These are phyloP conservation scores for Domatiomyces globalis DNA, from an alignment of 2,329 filamentous ascomycete species.

Conservation along the genomic window DNA sequence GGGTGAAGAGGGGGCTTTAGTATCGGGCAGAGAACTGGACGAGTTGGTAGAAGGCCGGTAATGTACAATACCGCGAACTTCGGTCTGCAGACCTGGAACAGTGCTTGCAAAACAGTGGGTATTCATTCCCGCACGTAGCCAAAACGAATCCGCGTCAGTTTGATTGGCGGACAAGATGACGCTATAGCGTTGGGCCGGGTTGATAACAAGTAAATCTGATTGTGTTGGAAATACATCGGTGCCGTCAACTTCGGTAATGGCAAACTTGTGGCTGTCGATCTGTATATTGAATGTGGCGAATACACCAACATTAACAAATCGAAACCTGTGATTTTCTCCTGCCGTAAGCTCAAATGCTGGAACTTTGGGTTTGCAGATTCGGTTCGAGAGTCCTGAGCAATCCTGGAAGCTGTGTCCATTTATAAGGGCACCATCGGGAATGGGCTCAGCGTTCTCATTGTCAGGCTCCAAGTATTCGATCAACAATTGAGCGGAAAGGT, in stretches of 20 bases:
- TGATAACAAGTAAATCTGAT: slow-evolving; percentile 48
- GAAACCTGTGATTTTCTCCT: slow-evolving; percentile 57
- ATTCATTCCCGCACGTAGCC: slow-evolving; percentile 22
- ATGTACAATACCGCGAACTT: slow-evolving; percentile 27
- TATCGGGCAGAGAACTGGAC: slow-evolving; percentile 40
- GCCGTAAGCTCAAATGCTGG: slow-evolving; percentile 37
- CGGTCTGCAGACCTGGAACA: neutral
- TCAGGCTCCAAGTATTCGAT: slow-evolving; percentile 43
- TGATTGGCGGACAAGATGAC: slow-evolving; percentile 5
- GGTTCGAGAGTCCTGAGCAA: slow-evolving; percentile 21
- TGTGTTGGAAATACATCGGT: slow-evolving; percentile 27
- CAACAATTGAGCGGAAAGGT: slow-evolving; percentile 42
- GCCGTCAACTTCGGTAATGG: slow-evolving; percentile 27
- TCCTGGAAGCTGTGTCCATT: slow-evolving; percentile 48
- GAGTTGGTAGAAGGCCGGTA: slow-evolving; percentile 25
- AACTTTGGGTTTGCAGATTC: slow-evolving; percentile 1
- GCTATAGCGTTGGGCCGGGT: slow-evolving; percentile 46
- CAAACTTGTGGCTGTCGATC: slow-evolving; percentile 21
- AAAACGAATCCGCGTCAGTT: slow-evolving; percentile 10
- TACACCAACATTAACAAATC: slow-evolving; percentile 60
- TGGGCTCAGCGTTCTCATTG: neutral
- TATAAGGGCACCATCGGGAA: slow-evolving; percentile 48
- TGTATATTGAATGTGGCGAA: slow-evolving; percentile 42
- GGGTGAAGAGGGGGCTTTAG: slow-evolving; percentile 25
- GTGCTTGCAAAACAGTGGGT: slow-evolving; percentile 3